Base-by-base conservation (phyloP, 129 eudicot species). In the Flaveria bidentis region DNA sequence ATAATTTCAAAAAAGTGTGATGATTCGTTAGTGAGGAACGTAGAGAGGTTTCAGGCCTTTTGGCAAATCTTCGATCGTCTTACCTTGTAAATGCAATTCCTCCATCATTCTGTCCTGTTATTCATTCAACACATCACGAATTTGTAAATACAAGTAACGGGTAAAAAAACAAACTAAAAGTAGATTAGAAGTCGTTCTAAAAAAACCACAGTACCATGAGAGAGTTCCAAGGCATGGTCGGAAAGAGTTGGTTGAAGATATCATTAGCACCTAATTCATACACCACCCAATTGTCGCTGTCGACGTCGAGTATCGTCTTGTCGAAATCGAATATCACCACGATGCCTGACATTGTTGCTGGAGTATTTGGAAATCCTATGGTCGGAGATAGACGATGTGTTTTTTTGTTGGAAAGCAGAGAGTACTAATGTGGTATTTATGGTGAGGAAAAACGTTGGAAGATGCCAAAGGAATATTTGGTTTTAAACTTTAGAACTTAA, bases 281-380 rank as follows among this genome's bases (percentile, higher is more conserved):
- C 2, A 89, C 83, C 3, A 92, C 88, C 91, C 91, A 92, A 58
- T 92, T 92, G 73, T 92, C 97, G 72, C 92, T 92, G 22, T 92
- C 97, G 2, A 77, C 1, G 0, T 92, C 97, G 58, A 92, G 87
- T 60, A 92, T 89, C 71, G 96, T 92, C 83, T 87, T 89, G 39
- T 92, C 97, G 76, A 92, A 92, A 78, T 92, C 97, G 44, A 92
- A 89, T 55, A 92, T 65, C 71, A 92, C 90, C 44, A 89, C 83
- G 33, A 81, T 79, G 78, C 81, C 87, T 4, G 85, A 82, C 96
- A 92, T 92, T 7, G 5, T 42, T 16, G 73, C 65, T 55, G 49
- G 46, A 60, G 28, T 71, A 28, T 42, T 33, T 2, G 68, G 9
- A 46, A 67, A 13, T 26, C 41, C 2, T 13, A 44, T 42, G 61